Evolutionary conservation across 2,329 filamentous ascomycete species (phyloP).

Genomic region (Leptographium flavum): DNA sequence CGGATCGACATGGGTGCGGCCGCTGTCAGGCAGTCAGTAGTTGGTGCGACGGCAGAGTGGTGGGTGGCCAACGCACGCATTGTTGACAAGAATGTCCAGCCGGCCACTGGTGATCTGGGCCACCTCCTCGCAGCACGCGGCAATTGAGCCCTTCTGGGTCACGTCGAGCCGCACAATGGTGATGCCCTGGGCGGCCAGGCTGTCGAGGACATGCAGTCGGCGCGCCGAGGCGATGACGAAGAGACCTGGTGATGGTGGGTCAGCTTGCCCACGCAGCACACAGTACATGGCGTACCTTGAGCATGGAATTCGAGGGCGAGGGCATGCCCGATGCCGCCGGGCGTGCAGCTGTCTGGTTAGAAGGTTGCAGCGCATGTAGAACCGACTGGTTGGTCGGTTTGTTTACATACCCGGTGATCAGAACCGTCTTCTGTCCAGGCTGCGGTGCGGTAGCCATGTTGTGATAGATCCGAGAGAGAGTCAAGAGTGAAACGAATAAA

Average conservation of each 20-base stretch:
- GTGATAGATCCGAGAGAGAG: background rate
- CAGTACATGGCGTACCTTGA: constrained; percentile 23
- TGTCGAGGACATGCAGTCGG: constrained; percentile 29
- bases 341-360: constrained; percentile 30
- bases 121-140: constrained; percentile 30
- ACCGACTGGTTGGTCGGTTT: background rate
- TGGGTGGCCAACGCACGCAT: constrained; percentile 29
- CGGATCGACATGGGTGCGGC: constrained; percentile 35
- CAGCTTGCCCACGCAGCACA: too few relatives aligned
- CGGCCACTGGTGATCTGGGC: constrained; percentile 32
- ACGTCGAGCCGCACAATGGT: constrained; percentile 38
- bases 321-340: constrained; percentile 43
- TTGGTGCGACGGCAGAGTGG: background rate
- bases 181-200: constrained; percentile 31
- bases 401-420: constrained; percentile 32
- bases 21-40: constrained; percentile 18
- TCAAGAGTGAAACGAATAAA: too few relatives aligned
- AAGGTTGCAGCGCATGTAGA: background rate
- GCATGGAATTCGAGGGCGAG: constrained; percentile 37
- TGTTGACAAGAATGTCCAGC: constrained; percentile 45
- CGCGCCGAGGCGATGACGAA: constrained; percentile 45
- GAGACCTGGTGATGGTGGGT: constrained; percentile 20
- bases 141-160: constrained; percentile 35
- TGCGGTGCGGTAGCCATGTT: constrained; percentile 3
- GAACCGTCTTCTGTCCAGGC: constrained; percentile 26